Conservation (phyloP, 805 yeast genomes). For the Candida endomychidarum region DNA sequence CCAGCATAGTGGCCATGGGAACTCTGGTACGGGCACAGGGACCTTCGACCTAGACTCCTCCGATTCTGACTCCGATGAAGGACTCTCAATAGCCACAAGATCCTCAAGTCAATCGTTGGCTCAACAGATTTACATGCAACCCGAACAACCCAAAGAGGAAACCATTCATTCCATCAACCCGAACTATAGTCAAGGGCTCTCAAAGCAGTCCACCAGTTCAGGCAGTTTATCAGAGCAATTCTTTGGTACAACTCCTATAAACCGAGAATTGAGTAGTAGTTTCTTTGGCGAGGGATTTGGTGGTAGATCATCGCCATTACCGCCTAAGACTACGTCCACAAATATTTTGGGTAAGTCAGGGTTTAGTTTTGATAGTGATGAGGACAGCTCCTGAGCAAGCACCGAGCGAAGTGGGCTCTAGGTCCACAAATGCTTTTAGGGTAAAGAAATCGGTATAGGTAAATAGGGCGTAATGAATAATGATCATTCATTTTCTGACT, state of each 20-base stretch:
- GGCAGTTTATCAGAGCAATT: slow-evolving; percentile 40
- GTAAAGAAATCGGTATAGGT: no score
- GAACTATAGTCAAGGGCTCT: slow-evolving; percentile 29
- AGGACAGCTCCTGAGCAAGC: no score
- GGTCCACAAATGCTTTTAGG: no score
- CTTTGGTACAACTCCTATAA: slow-evolving; percentile 25
- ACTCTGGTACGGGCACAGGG: neutral
- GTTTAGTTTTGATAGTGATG: slow-evolving; percentile 31
- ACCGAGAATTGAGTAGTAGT: slow-evolving; percentile 9
- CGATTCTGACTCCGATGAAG: slow-evolving; percentile 31
- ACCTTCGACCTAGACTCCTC: slow-evolving; percentile 9
- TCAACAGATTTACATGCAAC: slow-evolving; percentile 34
- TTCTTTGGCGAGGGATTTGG: slow-evolving; percentile 10
- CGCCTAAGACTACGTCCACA: slow-evolving; percentile 44
- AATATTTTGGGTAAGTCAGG: slow-evolving; percentile 28
- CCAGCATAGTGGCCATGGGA: no score
- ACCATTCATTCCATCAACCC: slow-evolving; percentile 33
- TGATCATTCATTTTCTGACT: no score
- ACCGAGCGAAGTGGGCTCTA: no score
- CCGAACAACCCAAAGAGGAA: slow-evolving; percentile 6
- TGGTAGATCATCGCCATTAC: slow-evolving; percentile 39
- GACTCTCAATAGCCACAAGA: slow-evolving; percentile 39
- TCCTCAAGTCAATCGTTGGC: slow-evolving; percentile 44
- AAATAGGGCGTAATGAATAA: no score
- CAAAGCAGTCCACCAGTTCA: slow-evolving; percentile 45